Evolutionary conservation across 1,139 yeast genomes (phyloP).

Genomic region (Magnusiomyces tetraspermus): DNA sequence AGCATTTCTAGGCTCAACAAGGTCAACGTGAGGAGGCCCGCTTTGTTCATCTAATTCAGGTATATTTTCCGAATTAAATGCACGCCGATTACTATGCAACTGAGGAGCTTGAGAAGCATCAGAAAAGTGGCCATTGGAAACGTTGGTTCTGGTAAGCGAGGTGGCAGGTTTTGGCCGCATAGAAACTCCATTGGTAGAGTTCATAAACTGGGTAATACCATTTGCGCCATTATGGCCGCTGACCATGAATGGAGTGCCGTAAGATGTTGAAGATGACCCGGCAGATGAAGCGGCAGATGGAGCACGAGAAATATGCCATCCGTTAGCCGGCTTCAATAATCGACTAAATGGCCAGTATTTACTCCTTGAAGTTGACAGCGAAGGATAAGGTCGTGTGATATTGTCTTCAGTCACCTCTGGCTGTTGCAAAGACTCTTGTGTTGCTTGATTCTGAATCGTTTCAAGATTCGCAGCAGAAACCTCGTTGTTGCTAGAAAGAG

Average conservation of each 20-base stretch:
- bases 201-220: not conserved
- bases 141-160: not conserved
- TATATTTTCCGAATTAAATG: no score
- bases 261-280: slow-evolving; percentile 10
- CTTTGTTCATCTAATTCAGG: no score
- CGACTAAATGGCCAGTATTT: slow-evolving; percentile 7
- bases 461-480: not conserved
- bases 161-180: not conserved
- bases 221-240: not conserved
- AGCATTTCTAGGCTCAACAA: no score
- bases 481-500: not conserved
- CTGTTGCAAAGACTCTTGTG: not conserved
- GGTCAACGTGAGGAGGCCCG: no score
- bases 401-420: not conserved
- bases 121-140: not conserved
- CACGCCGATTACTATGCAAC: no score
- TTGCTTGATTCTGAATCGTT: not conserved
- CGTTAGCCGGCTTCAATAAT: slow-evolving; percentile 4
- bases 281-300: slow-evolving; percentile 7
- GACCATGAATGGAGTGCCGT: slow-evolving; percentile 8
- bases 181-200: not conserved
- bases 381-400: not conserved
- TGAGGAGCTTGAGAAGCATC: not conserved
- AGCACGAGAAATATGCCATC: slow-evolving; percentile 13
- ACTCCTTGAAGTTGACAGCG: not conserved